Conservation (phyloP, 2,329 filamentous ascomycete genomes). For the Aspergillus fischeri region DNA sequence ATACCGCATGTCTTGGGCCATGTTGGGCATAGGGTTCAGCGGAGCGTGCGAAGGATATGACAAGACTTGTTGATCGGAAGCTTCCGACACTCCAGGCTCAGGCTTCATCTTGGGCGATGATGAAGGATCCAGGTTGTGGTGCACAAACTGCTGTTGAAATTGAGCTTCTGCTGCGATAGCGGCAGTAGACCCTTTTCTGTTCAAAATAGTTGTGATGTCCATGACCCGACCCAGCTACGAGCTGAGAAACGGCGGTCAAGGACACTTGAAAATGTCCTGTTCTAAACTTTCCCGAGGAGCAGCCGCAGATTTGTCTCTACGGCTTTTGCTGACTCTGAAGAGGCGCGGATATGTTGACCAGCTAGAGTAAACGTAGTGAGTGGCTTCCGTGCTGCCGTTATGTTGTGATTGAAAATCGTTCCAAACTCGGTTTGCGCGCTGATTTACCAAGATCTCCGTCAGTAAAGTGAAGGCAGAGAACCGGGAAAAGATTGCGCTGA, state of each 20-base stretch:
- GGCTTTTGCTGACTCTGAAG: constrained; percentile 2
- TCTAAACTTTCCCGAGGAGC: constrained; percentile 12
- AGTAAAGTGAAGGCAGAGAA: background rate
- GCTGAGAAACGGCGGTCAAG: constrained; percentile 29
- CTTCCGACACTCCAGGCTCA: constrained; percentile 55
- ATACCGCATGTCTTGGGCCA: constrained; percentile 52
- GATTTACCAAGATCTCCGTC: background rate
- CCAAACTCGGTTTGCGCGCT: background rate
- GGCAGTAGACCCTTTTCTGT: constrained; percentile 46
- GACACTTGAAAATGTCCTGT: constrained; percentile 22
- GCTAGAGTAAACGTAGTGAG: background rate
- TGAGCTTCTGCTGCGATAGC: constrained; percentile 41
- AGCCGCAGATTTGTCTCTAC: constrained; percentile 13
- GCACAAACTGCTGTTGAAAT: constrained; percentile 42
- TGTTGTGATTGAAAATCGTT: background rate
- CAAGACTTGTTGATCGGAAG: constrained; percentile 53
- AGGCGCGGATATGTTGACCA: background rate
- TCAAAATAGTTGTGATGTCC: constrained; percentile 52
- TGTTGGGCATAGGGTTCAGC: constrained; percentile 48
- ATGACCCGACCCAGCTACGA: constrained; percentile 39
- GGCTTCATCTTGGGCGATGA: constrained; percentile 55
- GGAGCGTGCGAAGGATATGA: constrained; percentile 56
- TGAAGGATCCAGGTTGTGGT: constrained; percentile 34
- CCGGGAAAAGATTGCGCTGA: background rate
- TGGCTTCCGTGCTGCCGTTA: background rate